phyloP scores from a whole-genome alignment of 257 asterid genomes.

The Paraleonurus japonicus region DNA sequence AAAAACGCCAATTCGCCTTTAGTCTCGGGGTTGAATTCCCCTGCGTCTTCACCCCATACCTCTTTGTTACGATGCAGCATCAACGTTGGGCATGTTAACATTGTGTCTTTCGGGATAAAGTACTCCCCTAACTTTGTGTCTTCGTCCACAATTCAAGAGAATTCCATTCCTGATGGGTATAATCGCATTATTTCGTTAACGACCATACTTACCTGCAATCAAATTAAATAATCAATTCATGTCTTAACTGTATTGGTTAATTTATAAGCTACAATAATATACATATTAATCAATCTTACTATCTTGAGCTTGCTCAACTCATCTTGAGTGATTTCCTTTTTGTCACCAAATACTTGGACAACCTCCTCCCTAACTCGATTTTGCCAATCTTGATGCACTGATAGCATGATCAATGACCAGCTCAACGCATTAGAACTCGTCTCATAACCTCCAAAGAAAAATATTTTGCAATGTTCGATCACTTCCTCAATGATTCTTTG shows the following conservation, averaged over 20 bases:
- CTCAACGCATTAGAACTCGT: constrained; percentile 22
- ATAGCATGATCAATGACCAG: constrained; percentile 31
- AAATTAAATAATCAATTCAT: no score
- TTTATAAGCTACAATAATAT: no score
- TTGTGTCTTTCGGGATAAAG: not conserved
- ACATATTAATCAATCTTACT: no score
- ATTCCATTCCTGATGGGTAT: constrained; percentile 26
- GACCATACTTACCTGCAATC: constrained; percentile 26
- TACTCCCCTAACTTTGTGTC: not conserved
- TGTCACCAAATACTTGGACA: constrained; percentile 18
- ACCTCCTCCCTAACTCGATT: constrained; percentile 36
- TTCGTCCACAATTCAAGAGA: not conserved
- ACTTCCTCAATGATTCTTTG: not conserved
- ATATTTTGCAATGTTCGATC: constrained; percentile 23
- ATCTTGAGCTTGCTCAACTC: constrained; percentile 25
- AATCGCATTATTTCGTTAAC: constrained; percentile 26
- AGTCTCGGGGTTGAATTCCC: constrained; percentile 29
- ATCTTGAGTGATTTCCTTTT: constrained; percentile 19
- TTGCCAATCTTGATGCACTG: constrained; percentile 32
- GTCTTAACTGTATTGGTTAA: no score
- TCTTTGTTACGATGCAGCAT: constrained; percentile 22
- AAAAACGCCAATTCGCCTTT: constrained; percentile 24
- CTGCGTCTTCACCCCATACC: constrained; percentile 36
- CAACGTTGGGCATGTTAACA: constrained; percentile 13
- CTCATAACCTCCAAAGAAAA: constrained; percentile 27